phyloP scores from a whole-genome alignment of 129 eudicot species.

The Escallonia rubra region DNA sequence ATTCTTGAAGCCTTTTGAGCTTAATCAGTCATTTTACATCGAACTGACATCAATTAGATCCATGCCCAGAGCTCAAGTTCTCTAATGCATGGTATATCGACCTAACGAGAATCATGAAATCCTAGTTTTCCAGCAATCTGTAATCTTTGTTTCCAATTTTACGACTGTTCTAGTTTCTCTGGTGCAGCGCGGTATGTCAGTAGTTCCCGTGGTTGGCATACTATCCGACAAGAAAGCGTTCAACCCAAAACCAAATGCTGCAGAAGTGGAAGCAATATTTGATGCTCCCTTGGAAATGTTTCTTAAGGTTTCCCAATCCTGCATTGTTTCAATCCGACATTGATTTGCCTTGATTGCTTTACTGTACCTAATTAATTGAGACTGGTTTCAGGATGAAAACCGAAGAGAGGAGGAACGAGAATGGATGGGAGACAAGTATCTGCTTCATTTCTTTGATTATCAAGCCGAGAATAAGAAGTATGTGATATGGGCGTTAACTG shows the following conservation, averaged over 20 bases:
- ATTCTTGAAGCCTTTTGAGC: not conserved
- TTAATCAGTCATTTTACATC: not conserved
- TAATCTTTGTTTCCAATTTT: not conserved
- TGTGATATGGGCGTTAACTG: conserved; percentile 78
- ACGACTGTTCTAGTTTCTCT: not conserved
- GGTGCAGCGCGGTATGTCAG: conserved; percentile 31
- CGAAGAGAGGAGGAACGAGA: conserved; percentile 45
- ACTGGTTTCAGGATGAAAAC: conserved; percentile 50
- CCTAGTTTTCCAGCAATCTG: not conserved
- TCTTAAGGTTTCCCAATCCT: conserved; percentile 51
- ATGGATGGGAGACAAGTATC: conserved; percentile 51
- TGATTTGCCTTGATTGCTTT: not conserved
- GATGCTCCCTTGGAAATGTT: conserved; percentile 87
- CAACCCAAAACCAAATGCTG: conserved; percentile 43
- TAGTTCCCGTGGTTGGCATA: conserved; percentile 61
- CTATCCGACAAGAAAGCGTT: conserved; percentile 46
- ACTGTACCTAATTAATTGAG: not conserved
- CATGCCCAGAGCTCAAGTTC: not conserved
- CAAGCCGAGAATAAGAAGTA: conserved; percentile 41
- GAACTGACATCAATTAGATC: too few relatives aligned
- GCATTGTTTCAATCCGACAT: not conserved
- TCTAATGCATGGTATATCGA: not conserved
- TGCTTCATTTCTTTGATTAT: conserved; percentile 58
- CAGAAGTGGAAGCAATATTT: conserved; percentile 72
- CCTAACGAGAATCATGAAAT: not conserved